Conservation (phyloP, 345 rosid species). For the Punica granatum region DNA sequence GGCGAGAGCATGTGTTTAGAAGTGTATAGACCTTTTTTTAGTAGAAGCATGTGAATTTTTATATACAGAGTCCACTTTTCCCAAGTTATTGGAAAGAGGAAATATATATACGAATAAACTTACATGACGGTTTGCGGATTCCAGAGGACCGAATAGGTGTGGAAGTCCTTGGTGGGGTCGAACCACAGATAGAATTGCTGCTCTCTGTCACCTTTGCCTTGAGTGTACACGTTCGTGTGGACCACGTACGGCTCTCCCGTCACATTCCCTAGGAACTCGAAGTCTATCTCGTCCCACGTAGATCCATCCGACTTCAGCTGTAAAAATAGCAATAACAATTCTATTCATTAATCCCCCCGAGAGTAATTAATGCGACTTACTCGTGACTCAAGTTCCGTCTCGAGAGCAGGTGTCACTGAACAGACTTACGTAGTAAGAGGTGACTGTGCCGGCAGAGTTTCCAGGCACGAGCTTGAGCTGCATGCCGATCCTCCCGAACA, state of each 20-base stretch:
- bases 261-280: conserved; percentile 53
- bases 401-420: too few relatives aligned
- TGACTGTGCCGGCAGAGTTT: conserved; percentile 58
- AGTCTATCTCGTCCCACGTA: conserved; percentile 62
- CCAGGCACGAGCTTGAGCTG: conserved; percentile 55
- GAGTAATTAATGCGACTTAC: too few relatives aligned
- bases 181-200: conserved; percentile 67
- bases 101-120: not conserved
- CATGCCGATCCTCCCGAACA: conserved; percentile 46
- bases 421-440: conserved; percentile 38
- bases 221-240: conserved; percentile 49
- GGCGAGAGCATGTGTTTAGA: too few relatives aligned
- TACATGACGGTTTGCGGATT: conserved; percentile 32
- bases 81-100: too few relatives aligned
- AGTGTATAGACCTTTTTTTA: too few relatives aligned
- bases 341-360: too few relatives aligned
- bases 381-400: too few relatives aligned
- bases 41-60: too few relatives aligned
- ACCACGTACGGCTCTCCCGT: conserved; percentile 64
- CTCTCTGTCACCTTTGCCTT: conserved; percentile 61
- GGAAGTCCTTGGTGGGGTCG: conserved; percentile 50
- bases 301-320: conserved; percentile 55
- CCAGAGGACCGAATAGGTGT: conserved; percentile 51
- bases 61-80: too few relatives aligned
- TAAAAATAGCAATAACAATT: too few relatives aligned